Conservation (phyloP, 2,329 filamentous ascomycete genomes). For the Penicillium sp. region DNA sequence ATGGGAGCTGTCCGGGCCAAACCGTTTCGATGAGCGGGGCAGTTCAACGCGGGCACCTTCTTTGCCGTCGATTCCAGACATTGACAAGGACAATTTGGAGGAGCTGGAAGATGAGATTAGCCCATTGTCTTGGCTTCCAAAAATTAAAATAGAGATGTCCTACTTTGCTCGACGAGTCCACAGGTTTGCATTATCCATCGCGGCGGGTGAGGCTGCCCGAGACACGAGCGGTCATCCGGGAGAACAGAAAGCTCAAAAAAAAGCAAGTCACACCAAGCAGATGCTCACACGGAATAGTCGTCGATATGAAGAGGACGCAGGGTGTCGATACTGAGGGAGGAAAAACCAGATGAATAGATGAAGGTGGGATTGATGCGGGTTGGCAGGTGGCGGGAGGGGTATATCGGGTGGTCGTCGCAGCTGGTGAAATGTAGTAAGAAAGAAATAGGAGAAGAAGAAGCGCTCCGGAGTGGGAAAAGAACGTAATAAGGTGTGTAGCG, state of each 20-base stretch:
- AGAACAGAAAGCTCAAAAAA: constrained; percentile 13
- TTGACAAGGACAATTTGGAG: constrained; percentile 87
- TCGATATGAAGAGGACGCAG: constrained; percentile 6
- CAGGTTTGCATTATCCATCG: constrained; percentile 49
- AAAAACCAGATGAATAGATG: constrained; percentile 6
- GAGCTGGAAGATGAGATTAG: constrained; percentile 49
- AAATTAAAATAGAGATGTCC: constrained; percentile 15
- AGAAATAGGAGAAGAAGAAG: constrained; percentile 6
- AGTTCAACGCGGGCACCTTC: constrained; percentile 51
- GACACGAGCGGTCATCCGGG: constrained; percentile 37
- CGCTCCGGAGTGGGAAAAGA: constrained; percentile 8
- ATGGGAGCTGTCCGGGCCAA: constrained; percentile 68
- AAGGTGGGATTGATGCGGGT: constrained; percentile 19
- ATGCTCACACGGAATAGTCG: constrained; percentile 4
- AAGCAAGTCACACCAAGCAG: constrained; percentile 9
- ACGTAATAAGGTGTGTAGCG: constrained; percentile 5
- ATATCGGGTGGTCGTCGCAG: constrained; percentile 1
- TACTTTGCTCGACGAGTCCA: constrained; percentile 49
- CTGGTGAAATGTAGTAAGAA: background rate
- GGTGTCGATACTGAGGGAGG: constrained; percentile 1
- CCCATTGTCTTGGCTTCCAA: constrained; percentile 20
- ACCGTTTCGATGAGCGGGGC: constrained; percentile 67
- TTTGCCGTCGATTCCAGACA: constrained; percentile 55
- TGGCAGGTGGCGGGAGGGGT: constrained; percentile 13
- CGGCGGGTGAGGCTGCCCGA: constrained; percentile 34